Evolutionary conservation across 1,284 basidiomycete genomes (phyloP), one percentile per base, ranked within the genome.

Genomic region (Ustilago xerochloae): DNA sequence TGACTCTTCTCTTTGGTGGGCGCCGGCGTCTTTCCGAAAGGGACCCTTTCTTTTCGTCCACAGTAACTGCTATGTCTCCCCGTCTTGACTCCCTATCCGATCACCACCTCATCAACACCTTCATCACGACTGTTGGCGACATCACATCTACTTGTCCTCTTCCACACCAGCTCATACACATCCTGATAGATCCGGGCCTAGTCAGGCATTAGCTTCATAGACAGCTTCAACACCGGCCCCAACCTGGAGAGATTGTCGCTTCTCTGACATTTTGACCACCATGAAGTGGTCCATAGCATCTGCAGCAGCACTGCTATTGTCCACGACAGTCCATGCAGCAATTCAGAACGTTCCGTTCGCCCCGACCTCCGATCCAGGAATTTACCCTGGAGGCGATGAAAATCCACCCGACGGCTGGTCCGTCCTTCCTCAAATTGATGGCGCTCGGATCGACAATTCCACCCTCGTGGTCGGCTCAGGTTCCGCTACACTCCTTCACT

Each of bases 401-500:
- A 64, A 66, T 16, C 75, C 62, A 22, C 28, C 32, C 12, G 47
- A 66, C 6, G 79, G 79, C 29, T 81, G 74, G 79, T 20, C 18
- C 6, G 32, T 51, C 0, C 65, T 82, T 1, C 79, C 80, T 10
- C 18, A 22, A 8, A 55, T 82, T 18, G 45, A 51, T 2, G 80
- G 80, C 28, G 79, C 80, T 0, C 56, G 56, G 2, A 66, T 81
- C 29, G 80, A 82, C 64, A 77, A 75, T 22, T 51, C 68, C 1
- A 77, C 78, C n/a, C 59, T 82, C 29, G 51, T 47, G 6, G 75
- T 75, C 1, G 78, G 76, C 20, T 26, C 18, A 0, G 61, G 69
- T 1, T 62, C 61, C 1, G 66, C 72, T 6, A 66, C 63, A 4
- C 63, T 82, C 9, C 36, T 75, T 20, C 60, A 75, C 43, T 82